Conservation (phyloP, 2,329 filamentous ascomycete species). For the Botryosphaeria dothidea region DNA sequence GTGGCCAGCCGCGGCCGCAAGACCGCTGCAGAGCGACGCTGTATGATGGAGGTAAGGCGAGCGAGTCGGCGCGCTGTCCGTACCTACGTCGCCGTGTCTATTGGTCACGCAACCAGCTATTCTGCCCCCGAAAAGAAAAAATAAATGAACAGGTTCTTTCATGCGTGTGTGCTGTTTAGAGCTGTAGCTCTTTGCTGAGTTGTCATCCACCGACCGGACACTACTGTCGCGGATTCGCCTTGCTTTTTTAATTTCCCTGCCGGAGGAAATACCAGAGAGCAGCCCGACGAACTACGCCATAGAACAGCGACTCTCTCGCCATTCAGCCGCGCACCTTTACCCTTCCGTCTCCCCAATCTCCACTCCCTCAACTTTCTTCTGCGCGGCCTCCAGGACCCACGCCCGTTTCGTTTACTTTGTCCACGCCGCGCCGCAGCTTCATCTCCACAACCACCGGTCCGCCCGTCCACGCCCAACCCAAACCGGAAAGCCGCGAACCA, state of each 20-base stretch:
- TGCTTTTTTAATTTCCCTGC: background rate
- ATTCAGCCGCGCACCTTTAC: no score
- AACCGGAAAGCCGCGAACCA: background rate
- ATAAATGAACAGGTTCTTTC: background rate
- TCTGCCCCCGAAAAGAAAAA: background rate
- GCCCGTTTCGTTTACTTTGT: no score
- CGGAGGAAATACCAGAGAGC: background rate
- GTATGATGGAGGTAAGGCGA: background rate
- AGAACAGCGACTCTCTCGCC: no score
- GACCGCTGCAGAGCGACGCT: background rate
- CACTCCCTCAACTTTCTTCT: no score
- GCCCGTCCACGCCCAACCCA: no score
- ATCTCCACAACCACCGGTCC: background rate
- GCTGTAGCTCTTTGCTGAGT: background rate
- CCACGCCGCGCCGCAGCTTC: background rate
- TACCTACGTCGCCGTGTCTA: background rate
- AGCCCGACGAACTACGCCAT: no score
- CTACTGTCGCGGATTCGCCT: background rate
- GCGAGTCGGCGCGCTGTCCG: background rate
- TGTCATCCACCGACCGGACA: background rate
- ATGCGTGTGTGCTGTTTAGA: background rate
- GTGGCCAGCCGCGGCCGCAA: background rate
- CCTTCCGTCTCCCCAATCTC: no score
- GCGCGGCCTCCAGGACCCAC: no score
- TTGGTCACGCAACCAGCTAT: background rate